Evolutionary conservation across 176 grass and related monocot species (phyloP).

Genomic region (Rhynchospora tenuis): DNA sequence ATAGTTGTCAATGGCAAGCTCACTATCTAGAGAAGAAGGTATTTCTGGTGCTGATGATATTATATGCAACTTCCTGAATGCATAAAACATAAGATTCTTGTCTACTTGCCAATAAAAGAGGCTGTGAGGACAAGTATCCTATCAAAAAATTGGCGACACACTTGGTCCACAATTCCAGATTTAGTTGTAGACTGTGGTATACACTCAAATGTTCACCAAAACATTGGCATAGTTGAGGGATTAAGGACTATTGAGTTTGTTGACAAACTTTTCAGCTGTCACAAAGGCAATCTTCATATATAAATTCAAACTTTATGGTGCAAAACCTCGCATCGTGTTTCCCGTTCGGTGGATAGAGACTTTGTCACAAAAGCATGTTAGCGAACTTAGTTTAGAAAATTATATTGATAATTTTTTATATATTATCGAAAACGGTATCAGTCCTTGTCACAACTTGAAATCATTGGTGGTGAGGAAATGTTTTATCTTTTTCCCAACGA

Average conservation of each 20-base stretch:
- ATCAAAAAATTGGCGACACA: not conserved
- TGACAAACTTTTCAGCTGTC: not conserved
- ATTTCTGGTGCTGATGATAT: not conserved
- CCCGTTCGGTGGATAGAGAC: not conserved
- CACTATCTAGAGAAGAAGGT: not conserved
- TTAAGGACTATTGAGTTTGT: not conserved
- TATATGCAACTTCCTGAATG: not conserved
- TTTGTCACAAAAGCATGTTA: not conserved
- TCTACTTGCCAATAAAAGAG: not conserved
- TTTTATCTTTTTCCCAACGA: not conserved
- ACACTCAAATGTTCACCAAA: not conserved
- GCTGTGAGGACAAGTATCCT: not conserved
- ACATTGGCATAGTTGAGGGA: not conserved
- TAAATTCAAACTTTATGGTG: not conserved
- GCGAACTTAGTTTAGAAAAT: not conserved
- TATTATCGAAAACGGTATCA: too few relatives aligned
- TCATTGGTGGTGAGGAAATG: not conserved
- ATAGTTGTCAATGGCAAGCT: not conserved
- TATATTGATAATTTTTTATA: not conserved
- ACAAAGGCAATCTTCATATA: not conserved
- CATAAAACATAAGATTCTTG: not conserved
- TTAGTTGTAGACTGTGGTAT: not conserved
- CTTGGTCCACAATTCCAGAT: not conserved
- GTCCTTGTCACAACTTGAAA: not conserved
- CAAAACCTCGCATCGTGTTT: not conserved